Percentiles rank a stretch among this genome's conserved stretches.
Evolutionary conservation across 257 asterid genomes (phyloP).

Genomic region (Lithospermum erythrorhizon): DNA sequence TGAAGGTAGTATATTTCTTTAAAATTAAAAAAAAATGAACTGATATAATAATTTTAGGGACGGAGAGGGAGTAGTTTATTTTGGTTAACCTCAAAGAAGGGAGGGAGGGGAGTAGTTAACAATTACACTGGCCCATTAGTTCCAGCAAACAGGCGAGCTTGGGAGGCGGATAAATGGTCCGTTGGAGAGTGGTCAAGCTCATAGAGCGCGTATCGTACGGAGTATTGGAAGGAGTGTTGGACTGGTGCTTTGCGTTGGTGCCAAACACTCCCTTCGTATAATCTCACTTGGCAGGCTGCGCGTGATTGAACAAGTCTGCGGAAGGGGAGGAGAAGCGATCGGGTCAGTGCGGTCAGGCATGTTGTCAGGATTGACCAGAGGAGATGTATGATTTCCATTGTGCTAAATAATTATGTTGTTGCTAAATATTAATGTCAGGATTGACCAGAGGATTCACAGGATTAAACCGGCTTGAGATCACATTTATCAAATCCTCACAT

Average conservation of each 20-base stretch:
- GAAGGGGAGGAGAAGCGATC: conserved; percentile 51
- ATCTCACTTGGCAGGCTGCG: conserved; percentile 15
- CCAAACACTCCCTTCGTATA: conserved; percentile 82
- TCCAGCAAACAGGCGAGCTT: conserved; percentile 48
- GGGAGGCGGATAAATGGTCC: conserved; percentile 51
- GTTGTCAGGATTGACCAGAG: conserved; percentile 48
- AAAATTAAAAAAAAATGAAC: too few species aligned
- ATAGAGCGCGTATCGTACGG: conserved; percentile 75
- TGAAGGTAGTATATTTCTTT: too few species aligned
- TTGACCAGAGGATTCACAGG: too few species aligned
- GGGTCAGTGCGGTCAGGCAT: conserved; percentile 31
- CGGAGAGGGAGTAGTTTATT: too few species aligned
- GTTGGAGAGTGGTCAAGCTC: conserved; percentile 48
- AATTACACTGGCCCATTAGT: conserved; percentile 78
- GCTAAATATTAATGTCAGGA: too few species aligned
- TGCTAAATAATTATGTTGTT: too few species aligned
- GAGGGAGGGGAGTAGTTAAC: too few species aligned
- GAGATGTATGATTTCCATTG: conserved; percentile 67
- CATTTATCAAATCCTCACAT: too few species aligned
- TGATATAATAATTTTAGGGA: too few species aligned
- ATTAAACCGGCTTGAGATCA: too few species aligned
- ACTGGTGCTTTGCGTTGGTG: conserved; percentile 93
- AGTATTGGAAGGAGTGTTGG: conserved; percentile 71
- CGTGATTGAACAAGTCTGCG: conserved; percentile 22
- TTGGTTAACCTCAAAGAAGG: too few species aligned